Evolutionary conservation across 345 rosid species (phyloP), one percentile per base, ranked within the genome.

Genomic region (Bruguiera sexangula): DNA sequence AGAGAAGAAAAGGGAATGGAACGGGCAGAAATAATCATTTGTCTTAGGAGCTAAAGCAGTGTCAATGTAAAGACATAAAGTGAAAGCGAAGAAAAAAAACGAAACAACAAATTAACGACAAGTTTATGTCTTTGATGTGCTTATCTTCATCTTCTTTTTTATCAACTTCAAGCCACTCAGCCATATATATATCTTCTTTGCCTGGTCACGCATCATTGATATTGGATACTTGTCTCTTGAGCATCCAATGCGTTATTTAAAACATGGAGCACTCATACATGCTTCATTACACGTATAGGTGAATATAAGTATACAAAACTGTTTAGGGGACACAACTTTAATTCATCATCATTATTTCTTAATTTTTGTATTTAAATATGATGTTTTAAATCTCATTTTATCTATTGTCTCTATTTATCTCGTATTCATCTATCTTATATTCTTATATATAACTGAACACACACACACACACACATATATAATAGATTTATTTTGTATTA

Each of bases 41-140:
- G 32, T 18, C 51, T 30, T 60, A 6, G 34, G n/a, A 60, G 32
- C 9, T 37, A 37, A 37, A 51, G 18, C 60, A 15, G 21, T 8
- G 51, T 2, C 43, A 48, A 60, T 32, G 8, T 50, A 24, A 48
- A 37, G 59, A 59, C 60, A 50, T 32, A 51, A 69, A 61, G 66
- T 21, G 46, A 51, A 48, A 22, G 48, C n/a, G 21, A 36, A 36
- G 36, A 16, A 1, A 32, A 3, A 61, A 48, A 31, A 19, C 20
- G 29, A 27, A 34, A 36, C 1, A 26, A 5, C 8, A 48, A 69
- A 60, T 13, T 5, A 69, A 16, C 30, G 43, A 2, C 21, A 8
- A 7, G 43, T 37, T 37, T 15, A 8, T 46, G 65, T 6, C 11
- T 46, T 30, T 69, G 29, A 30, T 51, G 16, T 67, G 54, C 26